Evolutionary conservation across 2,329 filamentous ascomycete species (phyloP).

Genomic region (Cordyceps cateniannulata): DNA sequence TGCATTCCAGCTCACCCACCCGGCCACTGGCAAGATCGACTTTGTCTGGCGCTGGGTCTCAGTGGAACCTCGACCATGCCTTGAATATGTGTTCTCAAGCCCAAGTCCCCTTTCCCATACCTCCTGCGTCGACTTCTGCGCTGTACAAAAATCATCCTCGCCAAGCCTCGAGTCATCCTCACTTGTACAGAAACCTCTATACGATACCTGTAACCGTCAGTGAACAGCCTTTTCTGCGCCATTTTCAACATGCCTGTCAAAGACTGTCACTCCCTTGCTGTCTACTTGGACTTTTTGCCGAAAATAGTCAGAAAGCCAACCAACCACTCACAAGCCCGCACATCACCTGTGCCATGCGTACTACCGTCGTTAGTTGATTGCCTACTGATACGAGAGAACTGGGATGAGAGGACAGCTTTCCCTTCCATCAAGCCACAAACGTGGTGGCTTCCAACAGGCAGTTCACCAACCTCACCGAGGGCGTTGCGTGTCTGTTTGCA

Average conservation of each 20-base stretch:
- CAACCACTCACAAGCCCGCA: not conserved
- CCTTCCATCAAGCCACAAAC: not conserved
- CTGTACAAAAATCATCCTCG: too few species aligned
- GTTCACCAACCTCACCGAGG: not conserved
- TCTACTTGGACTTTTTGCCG: not conserved
- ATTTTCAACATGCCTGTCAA: not conserved
- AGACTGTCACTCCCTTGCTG: not conserved
- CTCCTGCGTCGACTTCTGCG: too few species aligned
- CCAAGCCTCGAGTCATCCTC: too few species aligned
- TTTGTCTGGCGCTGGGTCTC: not conserved
- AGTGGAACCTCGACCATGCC: too few species aligned
- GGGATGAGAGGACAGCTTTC: not conserved
- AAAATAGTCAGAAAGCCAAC: too few species aligned
- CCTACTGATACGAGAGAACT: not conserved
- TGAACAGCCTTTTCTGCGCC: not conserved
- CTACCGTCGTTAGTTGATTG: not conserved
- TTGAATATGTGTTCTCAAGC: too few species aligned
- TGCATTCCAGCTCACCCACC: not conserved
- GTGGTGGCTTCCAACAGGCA: not conserved
- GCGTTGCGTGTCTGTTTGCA: not conserved
- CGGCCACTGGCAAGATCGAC: constrained; percentile 1
- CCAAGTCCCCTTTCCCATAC: too few species aligned
- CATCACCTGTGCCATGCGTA: not conserved
- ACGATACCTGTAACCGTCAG: too few species aligned
- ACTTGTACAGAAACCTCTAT: too few species aligned